Conservation (phyloP, 2,329 filamentous ascomycete genomes). For the Aspergillus sp. region DNA sequence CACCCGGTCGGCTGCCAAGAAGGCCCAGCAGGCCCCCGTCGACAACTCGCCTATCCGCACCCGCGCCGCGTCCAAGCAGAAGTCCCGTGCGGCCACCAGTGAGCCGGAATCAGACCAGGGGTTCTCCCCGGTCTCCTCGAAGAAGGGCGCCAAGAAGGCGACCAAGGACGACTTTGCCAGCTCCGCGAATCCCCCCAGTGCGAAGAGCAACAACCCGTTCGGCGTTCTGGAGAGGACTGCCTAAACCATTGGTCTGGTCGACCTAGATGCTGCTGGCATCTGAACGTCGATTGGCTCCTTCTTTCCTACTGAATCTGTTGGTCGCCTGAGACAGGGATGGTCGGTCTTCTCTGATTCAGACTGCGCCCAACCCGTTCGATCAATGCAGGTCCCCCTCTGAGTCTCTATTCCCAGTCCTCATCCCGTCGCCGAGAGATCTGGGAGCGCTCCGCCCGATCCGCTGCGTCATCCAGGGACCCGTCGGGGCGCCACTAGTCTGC, state of each 20-base stretch:
- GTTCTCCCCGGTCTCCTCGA: constrained; percentile 30
- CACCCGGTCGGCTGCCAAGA: constrained; percentile 18
- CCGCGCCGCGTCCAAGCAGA: constrained; percentile 30
- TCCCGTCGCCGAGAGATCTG: no score
- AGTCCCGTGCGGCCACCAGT: constrained; percentile 20
- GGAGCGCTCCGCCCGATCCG: no score
- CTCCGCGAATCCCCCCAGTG: constrained; percentile 12
- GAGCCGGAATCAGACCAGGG: constrained; percentile 22
- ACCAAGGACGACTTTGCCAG: constrained; percentile 21
- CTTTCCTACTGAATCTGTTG: neutral
- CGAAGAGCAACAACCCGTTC: constrained; percentile 31
- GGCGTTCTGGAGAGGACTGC: constrained; percentile 26
- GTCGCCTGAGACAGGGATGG: no score
- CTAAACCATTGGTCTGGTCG: constrained; percentile 2
- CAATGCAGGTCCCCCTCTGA: no score
- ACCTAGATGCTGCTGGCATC: neutral
- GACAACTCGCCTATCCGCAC: constrained; percentile 32
- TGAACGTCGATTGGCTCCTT: neutral
- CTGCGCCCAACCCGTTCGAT: no score
- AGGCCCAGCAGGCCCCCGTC: constrained; percentile 13
- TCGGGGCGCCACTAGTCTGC: no score
- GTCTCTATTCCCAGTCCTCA: no score
- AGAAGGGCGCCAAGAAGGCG: constrained; percentile 34
- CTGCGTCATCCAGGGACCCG: no score
- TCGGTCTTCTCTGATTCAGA: no score